These are phyloP conservation scores for Dioscorea cayenensis DNA, from an alignment of 116 monocot genomes.

Conservation along the genomic window DNA sequence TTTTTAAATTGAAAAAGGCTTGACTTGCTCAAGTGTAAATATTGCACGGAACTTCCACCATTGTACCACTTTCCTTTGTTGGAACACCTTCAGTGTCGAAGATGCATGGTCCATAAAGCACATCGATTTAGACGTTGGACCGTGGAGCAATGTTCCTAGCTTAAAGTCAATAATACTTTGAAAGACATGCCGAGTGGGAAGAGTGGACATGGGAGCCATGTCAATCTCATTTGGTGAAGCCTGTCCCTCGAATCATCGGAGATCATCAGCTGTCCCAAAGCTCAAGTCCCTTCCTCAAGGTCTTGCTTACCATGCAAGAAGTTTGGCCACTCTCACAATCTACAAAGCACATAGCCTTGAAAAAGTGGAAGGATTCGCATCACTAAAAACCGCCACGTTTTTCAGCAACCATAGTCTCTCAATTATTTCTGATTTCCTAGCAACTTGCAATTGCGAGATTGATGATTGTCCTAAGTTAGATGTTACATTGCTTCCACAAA, in stretches of 20 bases:
- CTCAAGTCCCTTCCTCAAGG: background rate
- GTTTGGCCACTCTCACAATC: background rate
- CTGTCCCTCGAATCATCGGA: background rate
- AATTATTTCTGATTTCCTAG: background rate
- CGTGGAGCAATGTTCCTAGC: background rate
- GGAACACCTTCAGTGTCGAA: background rate
- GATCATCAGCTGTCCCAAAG: background rate
- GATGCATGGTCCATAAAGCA: background rate
- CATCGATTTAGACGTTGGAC: background rate
- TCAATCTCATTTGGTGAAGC: background rate
- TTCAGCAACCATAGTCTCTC: background rate
- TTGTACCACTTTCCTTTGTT: background rate
- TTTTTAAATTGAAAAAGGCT: background rate
- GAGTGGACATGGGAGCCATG: conserved; percentile 1
- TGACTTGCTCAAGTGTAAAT: background rate
- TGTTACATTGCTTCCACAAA: too few species aligned
- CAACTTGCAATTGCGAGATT: background rate
- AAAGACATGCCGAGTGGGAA: background rate
- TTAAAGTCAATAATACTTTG: background rate
- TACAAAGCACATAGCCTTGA: background rate
- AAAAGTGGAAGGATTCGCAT: background rate
- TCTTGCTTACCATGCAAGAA: background rate
- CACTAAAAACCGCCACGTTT: background rate
- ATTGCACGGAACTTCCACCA: background rate
- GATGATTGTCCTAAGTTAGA: background rate